These are phyloP conservation scores for Knoxia roxburghii DNA, from an alignment of 257 asterid species.

Conservation along the genomic window DNA sequence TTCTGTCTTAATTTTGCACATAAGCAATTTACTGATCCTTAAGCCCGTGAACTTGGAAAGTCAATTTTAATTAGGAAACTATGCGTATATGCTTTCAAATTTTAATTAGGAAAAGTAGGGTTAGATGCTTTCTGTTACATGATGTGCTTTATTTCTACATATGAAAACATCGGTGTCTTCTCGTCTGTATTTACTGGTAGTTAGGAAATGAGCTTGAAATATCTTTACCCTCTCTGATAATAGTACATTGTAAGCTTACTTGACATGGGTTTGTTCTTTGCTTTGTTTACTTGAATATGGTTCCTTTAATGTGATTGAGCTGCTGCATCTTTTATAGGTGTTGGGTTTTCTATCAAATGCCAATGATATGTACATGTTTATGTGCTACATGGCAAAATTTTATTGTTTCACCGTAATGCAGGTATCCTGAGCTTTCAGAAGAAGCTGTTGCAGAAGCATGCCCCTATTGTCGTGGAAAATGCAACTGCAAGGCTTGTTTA, in stretches of 20 bases:
- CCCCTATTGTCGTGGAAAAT: slow-evolving; percentile 49
- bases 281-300: background rate
- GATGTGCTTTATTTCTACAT: background rate
- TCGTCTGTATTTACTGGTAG: background rate
- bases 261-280: background rate
- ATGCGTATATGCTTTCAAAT: no score
- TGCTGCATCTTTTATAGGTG: background rate
- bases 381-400: slow-evolving; percentile 7
- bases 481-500: slow-evolving; percentile 66
- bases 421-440: slow-evolving; percentile 54
- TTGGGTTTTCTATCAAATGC: background rate
- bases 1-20: background rate
- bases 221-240: background rate
- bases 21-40: background rate
- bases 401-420: slow-evolving; percentile 18
- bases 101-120: no score
- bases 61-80: background rate
- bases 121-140: background rate
- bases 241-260: background rate
- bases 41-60: background rate
- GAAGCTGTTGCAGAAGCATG: slow-evolving; percentile 38
- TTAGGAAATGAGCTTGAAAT: background rate
- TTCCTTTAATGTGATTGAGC: background rate
- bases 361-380: background rate
- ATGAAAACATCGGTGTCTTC: background rate